Percentiles rank a stretch among this genome's conserved stretches.
Conservation (phyloP, 2,329 filamentous ascomycete species). For the Paecilomyces formosus region DNA sequence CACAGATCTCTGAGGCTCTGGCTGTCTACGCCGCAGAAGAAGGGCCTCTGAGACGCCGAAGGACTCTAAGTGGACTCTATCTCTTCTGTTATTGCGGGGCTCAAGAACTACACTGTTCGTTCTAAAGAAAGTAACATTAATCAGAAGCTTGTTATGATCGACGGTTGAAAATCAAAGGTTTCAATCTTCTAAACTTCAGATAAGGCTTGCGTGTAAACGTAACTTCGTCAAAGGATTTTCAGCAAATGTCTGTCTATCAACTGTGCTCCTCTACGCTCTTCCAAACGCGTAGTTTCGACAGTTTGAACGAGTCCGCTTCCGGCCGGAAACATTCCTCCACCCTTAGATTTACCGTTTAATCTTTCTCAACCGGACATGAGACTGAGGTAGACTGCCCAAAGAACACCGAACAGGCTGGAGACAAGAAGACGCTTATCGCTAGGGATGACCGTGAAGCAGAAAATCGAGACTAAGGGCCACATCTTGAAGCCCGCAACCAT, state of each 20-base stretch:
- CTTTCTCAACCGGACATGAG: constrained; percentile 14
- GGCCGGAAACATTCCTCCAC: background rate
- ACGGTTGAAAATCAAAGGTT: background rate
- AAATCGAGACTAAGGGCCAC: constrained; percentile 32
- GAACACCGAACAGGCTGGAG: constrained; percentile 26
- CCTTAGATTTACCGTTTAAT: background rate
- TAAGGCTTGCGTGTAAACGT: background rate
- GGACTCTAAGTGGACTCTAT: no score
- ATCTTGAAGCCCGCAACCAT: constrained; percentile 32
- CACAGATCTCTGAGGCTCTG: no score
- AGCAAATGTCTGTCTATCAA: no score
- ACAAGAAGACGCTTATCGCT: constrained; percentile 26
- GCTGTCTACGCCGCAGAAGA: no score
- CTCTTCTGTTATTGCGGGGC: no score
- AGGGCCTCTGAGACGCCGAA: no score
- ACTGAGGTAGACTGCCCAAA: constrained; percentile 34
- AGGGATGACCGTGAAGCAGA: constrained; percentile 32
- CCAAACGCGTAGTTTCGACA: no score
- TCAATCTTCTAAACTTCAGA: background rate
- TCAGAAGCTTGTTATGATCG: no score
- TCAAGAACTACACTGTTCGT: no score
- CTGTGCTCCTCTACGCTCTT: background rate
- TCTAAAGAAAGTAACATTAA: no score
- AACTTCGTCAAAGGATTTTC: background rate
- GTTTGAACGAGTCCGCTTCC: background rate